Percentiles rank a stretch among this genome's conserved stretches.
Evolutionary conservation across 805 yeast genomes (phyloP).

Genomic region (Metschnikowia borealis): DNA sequence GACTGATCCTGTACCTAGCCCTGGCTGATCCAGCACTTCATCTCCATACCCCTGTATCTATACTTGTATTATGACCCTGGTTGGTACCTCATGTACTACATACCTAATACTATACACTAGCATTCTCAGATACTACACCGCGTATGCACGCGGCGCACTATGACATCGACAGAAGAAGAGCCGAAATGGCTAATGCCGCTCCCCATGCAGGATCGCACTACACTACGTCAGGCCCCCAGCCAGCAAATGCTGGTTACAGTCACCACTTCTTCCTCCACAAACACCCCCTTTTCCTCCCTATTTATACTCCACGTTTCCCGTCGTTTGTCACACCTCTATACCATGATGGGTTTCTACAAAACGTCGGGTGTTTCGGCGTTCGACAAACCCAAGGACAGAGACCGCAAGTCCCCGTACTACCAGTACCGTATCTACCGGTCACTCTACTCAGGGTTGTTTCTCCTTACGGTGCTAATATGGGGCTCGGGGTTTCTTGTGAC

Average conservation of each 20-base stretch:
- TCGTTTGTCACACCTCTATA: background rate
- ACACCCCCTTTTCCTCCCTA: background rate
- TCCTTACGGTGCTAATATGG: slow-evolving; percentile 33
- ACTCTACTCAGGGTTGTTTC: slow-evolving; percentile 10
- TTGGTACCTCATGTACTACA: too few species aligned
- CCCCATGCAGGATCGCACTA: background rate
- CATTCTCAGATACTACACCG: background rate
- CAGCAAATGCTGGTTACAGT: background rate
- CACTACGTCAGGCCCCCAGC: background rate
- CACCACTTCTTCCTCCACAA: background rate
- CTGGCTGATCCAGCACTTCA: too few species aligned
- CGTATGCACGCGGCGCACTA: background rate
- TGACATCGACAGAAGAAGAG: background rate
- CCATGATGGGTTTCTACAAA: background rate
- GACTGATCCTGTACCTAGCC: too few species aligned
- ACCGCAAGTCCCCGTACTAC: slow-evolving; percentile 10
- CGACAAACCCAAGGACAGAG: slow-evolving; percentile 1
- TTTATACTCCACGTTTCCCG: background rate
- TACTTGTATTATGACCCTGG: background rate
- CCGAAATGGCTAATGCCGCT: too few species aligned
- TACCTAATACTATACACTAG: too few species aligned
- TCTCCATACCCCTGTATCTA: too few species aligned
- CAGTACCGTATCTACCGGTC: slow-evolving; percentile 10
- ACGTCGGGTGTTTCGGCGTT: background rate
- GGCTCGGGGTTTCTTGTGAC: slow-evolving; percentile 30